phyloP scores from a whole-genome alignment of 2,329 filamentous ascomycete species.

The Fusarium sp. region DNA sequence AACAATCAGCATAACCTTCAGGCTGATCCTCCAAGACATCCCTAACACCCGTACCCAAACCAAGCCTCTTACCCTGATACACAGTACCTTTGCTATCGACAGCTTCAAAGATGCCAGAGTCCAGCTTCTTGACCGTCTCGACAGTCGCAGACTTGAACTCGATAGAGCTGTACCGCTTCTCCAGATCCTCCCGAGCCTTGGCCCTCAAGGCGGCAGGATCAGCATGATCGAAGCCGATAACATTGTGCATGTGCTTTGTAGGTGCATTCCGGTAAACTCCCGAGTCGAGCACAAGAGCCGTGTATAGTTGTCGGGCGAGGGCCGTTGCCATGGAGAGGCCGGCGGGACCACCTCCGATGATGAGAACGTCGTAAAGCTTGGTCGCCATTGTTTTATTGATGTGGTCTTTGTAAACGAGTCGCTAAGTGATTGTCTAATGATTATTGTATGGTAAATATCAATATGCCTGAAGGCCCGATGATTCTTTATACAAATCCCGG shows the following conservation, averaged over 20 bases:
- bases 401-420: neutral
- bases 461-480: no score
- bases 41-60: constrained; percentile 63
- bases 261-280: constrained; percentile 61
- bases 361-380: constrained; percentile 59
- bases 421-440: neutral
- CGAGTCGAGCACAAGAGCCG: constrained; percentile 61
- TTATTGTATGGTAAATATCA: no score
- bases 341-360: constrained; percentile 64
- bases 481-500: constrained; percentile 26
- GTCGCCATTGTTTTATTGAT: constrained; percentile 11
- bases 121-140: constrained; percentile 41
- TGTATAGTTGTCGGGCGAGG: constrained; percentile 61
- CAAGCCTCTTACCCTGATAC: constrained; percentile 63
- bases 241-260: constrained; percentile 60
- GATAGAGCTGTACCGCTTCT: constrained; percentile 48
- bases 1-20: constrained; percentile 65
- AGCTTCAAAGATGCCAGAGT: constrained; percentile 48
- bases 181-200: constrained; percentile 48
- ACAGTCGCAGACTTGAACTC: constrained; percentile 46
- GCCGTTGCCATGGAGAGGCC: constrained; percentile 59
- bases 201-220: constrained; percentile 49
- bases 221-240: constrained; percentile 53
- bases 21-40: constrained; percentile 62
- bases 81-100: constrained; percentile 53